phyloP scores from a whole-genome alignment of 352 stramenopile genomes.

The Pythium insidiosum region DNA sequence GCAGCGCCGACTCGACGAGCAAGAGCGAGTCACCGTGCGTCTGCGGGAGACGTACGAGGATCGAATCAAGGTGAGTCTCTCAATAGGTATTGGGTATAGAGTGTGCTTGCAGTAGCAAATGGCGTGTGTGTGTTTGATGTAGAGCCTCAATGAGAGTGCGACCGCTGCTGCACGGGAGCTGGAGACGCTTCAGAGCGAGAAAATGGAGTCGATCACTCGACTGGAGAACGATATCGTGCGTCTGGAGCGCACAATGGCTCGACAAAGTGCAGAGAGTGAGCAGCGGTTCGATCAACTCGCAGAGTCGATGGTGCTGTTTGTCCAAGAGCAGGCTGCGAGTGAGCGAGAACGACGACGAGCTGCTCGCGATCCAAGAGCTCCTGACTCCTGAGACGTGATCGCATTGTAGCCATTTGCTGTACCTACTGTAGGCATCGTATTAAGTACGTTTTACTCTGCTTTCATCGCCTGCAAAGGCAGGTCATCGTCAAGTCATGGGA shows the following conservation, averaged over 20 bases:
- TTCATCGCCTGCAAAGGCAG: no score
- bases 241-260: conserved; percentile 30
- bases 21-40: conserved; percentile 21
- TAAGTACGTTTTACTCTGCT: no score
- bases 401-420: no score
- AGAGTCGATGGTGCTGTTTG: conserved; percentile 36
- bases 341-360: conserved; percentile 31
- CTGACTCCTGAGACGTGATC: no score
- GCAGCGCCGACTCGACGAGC: conserved; percentile 30
- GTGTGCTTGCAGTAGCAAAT: no score
- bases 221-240: conserved; percentile 34
- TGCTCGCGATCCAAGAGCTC: no score
- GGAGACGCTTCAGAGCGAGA: conserved; percentile 21
- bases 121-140: neutral
- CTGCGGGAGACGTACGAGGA: conserved; percentile 42
- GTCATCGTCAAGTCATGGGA: no score
- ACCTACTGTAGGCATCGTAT: no score
- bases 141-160: conserved; percentile 17
- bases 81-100: no score
- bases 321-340: conserved; percentile 44
- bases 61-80: conserved; percentile 30
- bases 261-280: conserved; percentile 42
- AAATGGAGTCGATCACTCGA: conserved; percentile 14
- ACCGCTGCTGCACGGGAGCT: conserved; percentile 23
- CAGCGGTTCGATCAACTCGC: conserved; percentile 43